Evolutionary conservation across 805 yeast genomes (phyloP).

Genomic region (Myxozyma vanderwaltii): DNA sequence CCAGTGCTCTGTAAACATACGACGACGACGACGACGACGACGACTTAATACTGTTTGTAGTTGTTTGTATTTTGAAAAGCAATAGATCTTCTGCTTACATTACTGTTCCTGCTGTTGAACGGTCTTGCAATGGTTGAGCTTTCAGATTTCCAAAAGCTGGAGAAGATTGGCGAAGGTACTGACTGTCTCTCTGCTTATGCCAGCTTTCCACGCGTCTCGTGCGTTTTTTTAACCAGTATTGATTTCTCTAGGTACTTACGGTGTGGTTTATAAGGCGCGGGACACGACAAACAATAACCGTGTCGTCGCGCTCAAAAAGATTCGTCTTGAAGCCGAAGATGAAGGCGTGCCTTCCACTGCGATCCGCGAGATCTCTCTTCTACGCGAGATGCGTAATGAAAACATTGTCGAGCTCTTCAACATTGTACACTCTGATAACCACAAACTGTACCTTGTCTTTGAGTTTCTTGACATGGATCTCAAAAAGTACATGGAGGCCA

Average conservation of each 20-base stretch:
- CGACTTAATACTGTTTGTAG: no score
- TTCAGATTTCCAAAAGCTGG: slow-evolving; percentile 88
- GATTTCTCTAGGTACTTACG: slow-evolving; percentile 70
- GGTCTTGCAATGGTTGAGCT: slow-evolving; percentile 69
- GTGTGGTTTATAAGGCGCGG: slow-evolving; percentile 95
- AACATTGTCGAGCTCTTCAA: slow-evolving; percentile 89
- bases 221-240: background rate
- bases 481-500: slow-evolving; percentile 94
- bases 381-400: slow-evolving; percentile 91
- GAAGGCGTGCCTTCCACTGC: slow-evolving; percentile 99
- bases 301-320: slow-evolving; percentile 94
- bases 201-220: background rate
- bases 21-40: no score
- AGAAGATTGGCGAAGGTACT: slow-evolving; percentile 93
- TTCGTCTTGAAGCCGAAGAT: slow-evolving; percentile 92
- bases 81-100: background rate
- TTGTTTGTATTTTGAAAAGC: no score
- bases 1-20: no score
- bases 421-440: slow-evolving; percentile 92
- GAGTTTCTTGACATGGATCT: slow-evolving; percentile 93
- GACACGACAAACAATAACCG: slow-evolving; percentile 87
- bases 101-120: background rate
- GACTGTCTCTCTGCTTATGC: slow-evolving; percentile 8
- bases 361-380: slow-evolving; percentile 88
- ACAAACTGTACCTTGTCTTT: slow-evolving; percentile 88